Evolutionary conservation across 2,329 filamentous ascomycete genomes (phyloP).

Genomic region (Cyphellophora europaea): DNA sequence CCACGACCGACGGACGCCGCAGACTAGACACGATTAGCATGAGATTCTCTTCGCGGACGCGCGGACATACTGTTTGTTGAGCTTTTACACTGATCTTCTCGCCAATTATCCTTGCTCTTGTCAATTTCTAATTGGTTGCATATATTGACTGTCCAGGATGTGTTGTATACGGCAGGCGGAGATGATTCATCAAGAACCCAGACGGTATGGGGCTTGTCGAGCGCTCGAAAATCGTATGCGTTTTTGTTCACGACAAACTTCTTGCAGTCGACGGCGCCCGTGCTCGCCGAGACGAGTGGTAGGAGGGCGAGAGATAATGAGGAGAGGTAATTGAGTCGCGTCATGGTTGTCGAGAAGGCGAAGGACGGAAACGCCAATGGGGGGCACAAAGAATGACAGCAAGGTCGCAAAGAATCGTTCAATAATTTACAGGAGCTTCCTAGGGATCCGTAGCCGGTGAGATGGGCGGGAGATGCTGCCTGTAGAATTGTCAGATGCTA

Average conservation of each 20-base stretch:
- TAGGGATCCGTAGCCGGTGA: no score
- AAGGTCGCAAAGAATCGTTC: no score
- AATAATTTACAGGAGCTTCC: no score
- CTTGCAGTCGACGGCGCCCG: slow-evolving; percentile 27
- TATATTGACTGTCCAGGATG: slow-evolving; percentile 72
- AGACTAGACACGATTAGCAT: slow-evolving; percentile 11
- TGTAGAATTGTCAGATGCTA: no score
- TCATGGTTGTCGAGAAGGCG: no score
- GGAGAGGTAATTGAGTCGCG: slow-evolving; percentile 8
- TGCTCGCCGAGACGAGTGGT: slow-evolving; percentile 20
- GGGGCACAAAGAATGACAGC: no score
- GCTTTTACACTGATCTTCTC: slow-evolving; percentile 55
- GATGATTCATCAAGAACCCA: slow-evolving; percentile 11
- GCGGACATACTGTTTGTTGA: slow-evolving; percentile 54
- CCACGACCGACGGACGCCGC: slow-evolving; percentile 16
- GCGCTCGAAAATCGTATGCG: slow-evolving; percentile 29
- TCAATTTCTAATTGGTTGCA: slow-evolving; percentile 58
- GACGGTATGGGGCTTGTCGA: slow-evolving; percentile 28
- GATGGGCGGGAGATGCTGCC: no score
- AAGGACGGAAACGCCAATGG: no score
- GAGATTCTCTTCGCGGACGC: neutral
- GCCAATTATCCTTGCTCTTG: slow-evolving; percentile 46
- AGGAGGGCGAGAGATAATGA: slow-evolving; percentile 22
- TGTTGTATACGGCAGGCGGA: slow-evolving; percentile 47
- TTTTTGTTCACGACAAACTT: slow-evolving; percentile 26